phyloP scores from a whole-genome alignment of 2,329 filamentous ascomycete species.

The Endoconidiophora polonica region DNA sequence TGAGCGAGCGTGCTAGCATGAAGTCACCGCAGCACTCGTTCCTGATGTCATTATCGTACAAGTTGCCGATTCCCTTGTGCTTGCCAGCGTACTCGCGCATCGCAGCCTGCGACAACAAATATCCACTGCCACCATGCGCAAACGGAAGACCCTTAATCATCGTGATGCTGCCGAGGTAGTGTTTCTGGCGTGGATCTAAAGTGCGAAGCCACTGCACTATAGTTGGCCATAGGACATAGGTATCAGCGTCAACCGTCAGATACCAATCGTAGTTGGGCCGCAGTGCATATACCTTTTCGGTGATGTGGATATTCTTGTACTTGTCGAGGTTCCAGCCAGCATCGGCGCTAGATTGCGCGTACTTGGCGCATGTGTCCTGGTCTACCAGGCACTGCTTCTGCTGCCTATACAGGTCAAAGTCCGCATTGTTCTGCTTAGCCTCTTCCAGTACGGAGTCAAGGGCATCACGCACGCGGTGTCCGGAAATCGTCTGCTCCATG shows the following conservation, averaged over 20 bases:
- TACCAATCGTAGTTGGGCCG: conserved; percentile 41
- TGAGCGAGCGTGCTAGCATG: conserved; percentile 29
- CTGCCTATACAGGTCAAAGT: conserved; percentile 33
- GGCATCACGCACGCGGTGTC: conserved; percentile 28
- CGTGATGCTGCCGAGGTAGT: conserved; percentile 35
- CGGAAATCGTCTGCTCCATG: conserved; percentile 30
- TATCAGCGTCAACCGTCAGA: conserved; percentile 41
- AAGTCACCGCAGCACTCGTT: conserved; percentile 35
- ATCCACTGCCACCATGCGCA: conserved; percentile 40
- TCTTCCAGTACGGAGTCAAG: conserved; percentile 28
- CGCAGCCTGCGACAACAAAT: conserved; percentile 33
- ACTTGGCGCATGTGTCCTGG: conserved; percentile 28
- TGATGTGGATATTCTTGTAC: conserved; percentile 45
- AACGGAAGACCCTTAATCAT: conserved; percentile 28
- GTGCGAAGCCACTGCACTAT: conserved; percentile 30
- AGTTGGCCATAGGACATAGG: conserved; percentile 38
- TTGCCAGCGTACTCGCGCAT: conserved; percentile 30
- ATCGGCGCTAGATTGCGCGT: conserved; percentile 15
- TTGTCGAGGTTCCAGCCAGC: conserved; percentile 39
- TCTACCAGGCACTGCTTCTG: conserved; percentile 29
- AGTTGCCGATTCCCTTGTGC: conserved; percentile 27
- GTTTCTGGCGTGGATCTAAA: conserved; percentile 26
- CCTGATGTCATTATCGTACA: conserved; percentile 27
- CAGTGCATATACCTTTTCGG: conserved; percentile 34
- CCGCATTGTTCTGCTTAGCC: conserved; percentile 27